Conservation (phyloP, 2,329 filamentous ascomycete genomes). For the Aaosphaeria pasadenensis region DNA sequence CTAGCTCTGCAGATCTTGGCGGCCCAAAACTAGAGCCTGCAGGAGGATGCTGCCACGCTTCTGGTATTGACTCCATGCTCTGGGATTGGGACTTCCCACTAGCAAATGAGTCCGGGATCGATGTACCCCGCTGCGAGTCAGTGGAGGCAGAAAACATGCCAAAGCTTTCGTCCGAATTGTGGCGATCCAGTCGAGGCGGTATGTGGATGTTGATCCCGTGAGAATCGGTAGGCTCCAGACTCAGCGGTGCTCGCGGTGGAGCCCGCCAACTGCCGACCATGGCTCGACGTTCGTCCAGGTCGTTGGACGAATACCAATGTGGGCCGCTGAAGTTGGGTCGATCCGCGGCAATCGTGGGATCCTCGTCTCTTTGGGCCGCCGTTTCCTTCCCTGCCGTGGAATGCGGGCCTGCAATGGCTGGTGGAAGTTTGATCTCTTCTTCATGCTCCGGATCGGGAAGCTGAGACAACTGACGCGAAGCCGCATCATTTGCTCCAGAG, state of each 20-base stretch:
- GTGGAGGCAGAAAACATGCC: constrained; percentile 63
- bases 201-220: constrained; percentile 31
- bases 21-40: constrained; percentile 34
- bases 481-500: constrained; percentile 1
- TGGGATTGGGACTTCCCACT: constrained; percentile 28
- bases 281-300: constrained; percentile 37
- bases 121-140: constrained; percentile 53
- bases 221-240: constrained; percentile 44
- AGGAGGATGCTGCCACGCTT: constrained; percentile 22
- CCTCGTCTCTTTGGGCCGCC: constrained; percentile 5
- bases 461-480: constrained; percentile 8
- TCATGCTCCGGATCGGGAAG: constrained; percentile 37
- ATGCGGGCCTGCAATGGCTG: constrained; percentile 25
- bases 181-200: constrained; percentile 42
- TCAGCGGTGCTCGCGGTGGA: constrained; percentile 49
- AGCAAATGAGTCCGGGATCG: constrained; percentile 51
- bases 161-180: constrained; percentile 61
- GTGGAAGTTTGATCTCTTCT: constrained; percentile 35
- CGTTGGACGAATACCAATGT: constrained; percentile 31
- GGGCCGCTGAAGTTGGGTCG: constrained; percentile 23
- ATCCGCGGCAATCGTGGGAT: constrained; percentile 1
- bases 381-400: constrained; percentile 3
- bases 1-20: constrained; percentile 2
- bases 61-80: constrained; percentile 22
- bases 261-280: constrained; percentile 46